Percentiles rank a stretch among this genome's conserved stretches.
These are phyloP conservation scores for Chlorociboria aeruginascens DNA, from an alignment of 495 filamentous ascomycete genomes.

Conservation along the genomic window DNA sequence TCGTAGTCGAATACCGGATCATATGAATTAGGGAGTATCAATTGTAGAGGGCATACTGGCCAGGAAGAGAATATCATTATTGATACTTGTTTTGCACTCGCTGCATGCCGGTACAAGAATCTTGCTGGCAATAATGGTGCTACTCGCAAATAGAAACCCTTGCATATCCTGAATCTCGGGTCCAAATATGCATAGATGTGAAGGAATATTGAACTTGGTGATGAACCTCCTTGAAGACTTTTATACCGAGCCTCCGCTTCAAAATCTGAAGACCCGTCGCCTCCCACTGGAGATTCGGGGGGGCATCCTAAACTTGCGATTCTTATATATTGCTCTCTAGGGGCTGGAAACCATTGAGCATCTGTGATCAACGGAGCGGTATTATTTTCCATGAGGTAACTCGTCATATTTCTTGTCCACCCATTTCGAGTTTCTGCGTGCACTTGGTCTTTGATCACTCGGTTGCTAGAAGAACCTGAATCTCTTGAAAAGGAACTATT, in stretches of 20 bases:
- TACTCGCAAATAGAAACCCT: constrained; percentile 58
- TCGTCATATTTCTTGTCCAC: constrained; percentile 16
- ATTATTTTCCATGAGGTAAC: constrained; percentile 7
- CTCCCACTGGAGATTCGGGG: constrained; percentile 42
- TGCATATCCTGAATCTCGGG: constrained; percentile 44
- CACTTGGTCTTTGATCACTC: constrained; percentile 8
- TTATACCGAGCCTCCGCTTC: constrained; percentile 26
- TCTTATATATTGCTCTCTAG: constrained; percentile 25
- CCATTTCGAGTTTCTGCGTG: constrained; percentile 4
- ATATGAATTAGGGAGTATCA: constrained; percentile 51
- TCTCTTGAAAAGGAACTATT: constrained; percentile 53
- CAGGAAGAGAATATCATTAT: constrained; percentile 72
- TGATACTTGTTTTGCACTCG: constrained; percentile 63
- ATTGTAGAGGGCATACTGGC: constrained; percentile 64
- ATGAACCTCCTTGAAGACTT: constrained; percentile 34
- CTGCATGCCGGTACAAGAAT: constrained; percentile 60
- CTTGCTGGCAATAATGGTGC: constrained; percentile 40
- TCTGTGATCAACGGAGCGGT: constrained; percentile 4
- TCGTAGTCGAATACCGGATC: constrained; percentile 34
- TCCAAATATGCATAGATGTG: constrained; percentile 49
- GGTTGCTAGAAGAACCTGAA: constrained; percentile 27
- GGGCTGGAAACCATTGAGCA: constrained; percentile 8
- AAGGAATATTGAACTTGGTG: constrained; percentile 51
- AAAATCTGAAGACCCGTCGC: constrained; percentile 26
- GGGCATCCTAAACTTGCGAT: constrained; percentile 48